A percentile compares a stretch with the other conserved stretches of the same genome.
Evolutionary conservation across 768 basidiomycete genomes (phyloP).

Genomic region (Cystoderma amianthinum): DNA sequence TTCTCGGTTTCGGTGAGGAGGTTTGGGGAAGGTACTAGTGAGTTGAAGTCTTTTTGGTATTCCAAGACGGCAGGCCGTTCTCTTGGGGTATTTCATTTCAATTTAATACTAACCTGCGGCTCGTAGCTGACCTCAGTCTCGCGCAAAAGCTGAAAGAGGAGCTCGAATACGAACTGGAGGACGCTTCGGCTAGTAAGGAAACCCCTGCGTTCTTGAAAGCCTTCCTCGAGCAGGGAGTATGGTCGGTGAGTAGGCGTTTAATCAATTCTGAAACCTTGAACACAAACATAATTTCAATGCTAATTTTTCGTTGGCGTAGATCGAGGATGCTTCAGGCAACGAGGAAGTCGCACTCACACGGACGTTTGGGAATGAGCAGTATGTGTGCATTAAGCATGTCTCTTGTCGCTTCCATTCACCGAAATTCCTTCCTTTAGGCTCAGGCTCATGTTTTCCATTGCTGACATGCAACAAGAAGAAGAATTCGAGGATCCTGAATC

Average conservation of each 20-base stretch:
- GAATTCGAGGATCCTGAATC: slow-evolving; percentile 20
- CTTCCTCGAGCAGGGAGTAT: slow-evolving; percentile 69
- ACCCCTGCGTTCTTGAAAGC: slow-evolving; percentile 71
- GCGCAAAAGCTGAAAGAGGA: slow-evolving; percentile 74
- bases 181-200: slow-evolving; percentile 19
- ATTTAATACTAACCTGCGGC: slow-evolving; percentile 3
- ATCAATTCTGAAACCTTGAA: too few species aligned
- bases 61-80: too few species aligned
- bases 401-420: slow-evolving; percentile 2
- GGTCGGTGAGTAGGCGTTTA: slow-evolving; percentile 57
- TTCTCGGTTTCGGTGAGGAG: slow-evolving; percentile 39
- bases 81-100: background rate
- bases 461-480: slow-evolving; percentile 62
- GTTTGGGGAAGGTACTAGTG: slow-evolving; percentile 39
- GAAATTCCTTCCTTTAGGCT: slow-evolving; percentile 40
- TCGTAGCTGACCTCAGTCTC: slow-evolving; percentile 66
- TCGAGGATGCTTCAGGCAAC: slow-evolving; percentile 62
- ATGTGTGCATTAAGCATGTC: slow-evolving; percentile 20
- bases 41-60: slow-evolving; percentile 14
- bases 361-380: slow-evolving; percentile 89
- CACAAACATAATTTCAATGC: too few species aligned
- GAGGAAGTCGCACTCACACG: slow-evolving; percentile 83
- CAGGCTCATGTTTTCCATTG: slow-evolving; percentile 88
- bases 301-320: too few species aligned
- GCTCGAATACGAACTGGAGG: slow-evolving; percentile 78